Conservation (phyloP, 2,329 filamentous ascomycete genomes). For the Nemania diffusa region DNA sequence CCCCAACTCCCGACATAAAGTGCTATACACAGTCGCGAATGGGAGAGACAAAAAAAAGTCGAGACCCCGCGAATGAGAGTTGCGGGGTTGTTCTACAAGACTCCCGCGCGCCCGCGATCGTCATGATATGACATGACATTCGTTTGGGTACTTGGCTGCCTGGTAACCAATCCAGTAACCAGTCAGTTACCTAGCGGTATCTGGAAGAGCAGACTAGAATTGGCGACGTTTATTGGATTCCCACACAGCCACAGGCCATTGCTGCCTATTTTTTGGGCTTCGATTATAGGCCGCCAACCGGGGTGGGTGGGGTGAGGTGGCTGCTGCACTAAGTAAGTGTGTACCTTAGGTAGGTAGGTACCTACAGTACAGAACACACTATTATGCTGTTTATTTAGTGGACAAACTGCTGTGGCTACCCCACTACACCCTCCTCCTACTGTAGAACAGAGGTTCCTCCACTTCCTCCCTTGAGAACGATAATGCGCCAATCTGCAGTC, state of each 20-base stretch:
- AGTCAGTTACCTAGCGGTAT: not conserved
- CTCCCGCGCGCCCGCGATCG: slow-evolving; percentile 23
- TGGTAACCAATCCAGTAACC: slow-evolving; percentile 10
- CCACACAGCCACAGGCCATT: slow-evolving; percentile 24
- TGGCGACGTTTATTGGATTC: slow-evolving; percentile 32
- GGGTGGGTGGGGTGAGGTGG: not conserved
- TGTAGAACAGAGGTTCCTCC: not conserved
- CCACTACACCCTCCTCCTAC: not conserved
- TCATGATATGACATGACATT: slow-evolving; percentile 14
- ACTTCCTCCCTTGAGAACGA: not conserved
- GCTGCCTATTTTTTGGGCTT: slow-evolving; percentile 32
- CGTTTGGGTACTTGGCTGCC: slow-evolving; percentile 19
- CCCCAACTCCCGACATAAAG: not conserved
- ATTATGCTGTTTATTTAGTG: not conserved
- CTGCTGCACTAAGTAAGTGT: no score
- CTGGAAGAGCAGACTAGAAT: slow-evolving; percentile 21
- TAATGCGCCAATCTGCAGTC: not conserved
- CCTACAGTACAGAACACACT: no score
- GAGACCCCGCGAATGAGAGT: slow-evolving; percentile 28
- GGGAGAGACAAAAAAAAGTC: slow-evolving; percentile 6
- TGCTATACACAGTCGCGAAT: slow-evolving; percentile 22
- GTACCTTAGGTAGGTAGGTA: no score
- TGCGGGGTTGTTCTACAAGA: slow-evolving; percentile 28
- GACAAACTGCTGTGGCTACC: not conserved
- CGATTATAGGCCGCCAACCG: slow-evolving; percentile 21